These are phyloP conservation scores for Yamadazyma sp. DNA, from an alignment of 805 yeast genomes.

Conservation along the genomic window DNA sequence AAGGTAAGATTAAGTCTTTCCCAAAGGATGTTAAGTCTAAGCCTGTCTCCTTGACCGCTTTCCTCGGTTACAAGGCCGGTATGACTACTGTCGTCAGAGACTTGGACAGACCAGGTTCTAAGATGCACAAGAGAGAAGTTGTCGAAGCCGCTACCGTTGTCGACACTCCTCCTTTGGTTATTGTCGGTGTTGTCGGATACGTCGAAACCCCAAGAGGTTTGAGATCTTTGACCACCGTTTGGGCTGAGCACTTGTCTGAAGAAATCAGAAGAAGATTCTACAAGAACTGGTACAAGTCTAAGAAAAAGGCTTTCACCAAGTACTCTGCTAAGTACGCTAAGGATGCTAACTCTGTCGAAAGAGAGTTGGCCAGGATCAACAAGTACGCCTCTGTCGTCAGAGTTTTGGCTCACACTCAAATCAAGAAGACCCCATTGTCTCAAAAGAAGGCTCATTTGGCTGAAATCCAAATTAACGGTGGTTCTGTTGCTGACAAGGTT, in stretches of 20 bases:
- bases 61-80: slow-evolving; percentile 99
- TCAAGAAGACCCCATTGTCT: slow-evolving; percentile 97
- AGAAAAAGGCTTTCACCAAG: slow-evolving; percentile 99
- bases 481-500: slow-evolving; percentile 95
- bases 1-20: slow-evolving; percentile 99
- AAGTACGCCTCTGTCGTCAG: slow-evolving; percentile 98
- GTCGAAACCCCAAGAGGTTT: slow-evolving; percentile 99
- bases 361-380: slow-evolving; percentile 97
- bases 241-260: slow-evolving; percentile 99
- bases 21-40: slow-evolving; percentile 51
- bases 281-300: slow-evolving; percentile 99
- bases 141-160: slow-evolving; percentile 99
- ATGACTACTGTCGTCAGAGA: slow-evolving; percentile 99
- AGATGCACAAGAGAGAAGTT: slow-evolving; percentile 99
- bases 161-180: slow-evolving; percentile 98
- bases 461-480: slow-evolving; percentile 99
- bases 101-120: slow-evolving; percentile 99
- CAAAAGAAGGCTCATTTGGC: slow-evolving; percentile 99
- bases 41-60: slow-evolving; percentile 69
- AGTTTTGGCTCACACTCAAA: slow-evolving; percentile 99
- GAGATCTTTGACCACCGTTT: slow-evolving; percentile 98
- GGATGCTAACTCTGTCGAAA: slow-evolving; percentile 83
- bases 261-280: slow-evolving; percentile 99
- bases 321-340: slow-evolving; percentile 98
- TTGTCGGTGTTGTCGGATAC: slow-evolving; percentile 99